A percentile compares a stretch with the other conserved stretches of the same genome.
Evolutionary conservation across 257 asterid genomes (phyloP).

Genomic region (Mitragyna speciosa): DNA sequence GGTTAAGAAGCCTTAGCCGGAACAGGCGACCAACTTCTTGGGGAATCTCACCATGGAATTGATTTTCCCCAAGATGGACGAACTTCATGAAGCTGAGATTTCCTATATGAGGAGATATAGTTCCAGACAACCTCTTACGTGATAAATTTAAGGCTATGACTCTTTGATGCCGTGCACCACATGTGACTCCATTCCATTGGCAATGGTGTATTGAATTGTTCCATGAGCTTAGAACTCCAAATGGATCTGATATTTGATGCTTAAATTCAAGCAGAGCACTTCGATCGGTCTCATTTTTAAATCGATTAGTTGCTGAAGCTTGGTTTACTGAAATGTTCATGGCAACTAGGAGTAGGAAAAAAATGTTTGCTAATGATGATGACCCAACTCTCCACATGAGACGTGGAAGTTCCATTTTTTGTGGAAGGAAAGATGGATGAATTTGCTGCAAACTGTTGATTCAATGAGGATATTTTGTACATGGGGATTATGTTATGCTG

Average conservation of each 20-base stretch:
- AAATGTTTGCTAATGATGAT: background rate
- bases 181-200: constrained; percentile 28
- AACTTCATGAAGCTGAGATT: constrained; percentile 31
- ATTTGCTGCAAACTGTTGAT: too few relatives aligned
- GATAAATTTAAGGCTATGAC: constrained; percentile 22
- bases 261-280: background rate
- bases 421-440: too few relatives aligned
- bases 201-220: constrained; percentile 15
- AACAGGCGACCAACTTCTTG: constrained; percentile 29
- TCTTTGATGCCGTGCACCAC: constrained; percentile 21
- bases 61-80: constrained; percentile 23
- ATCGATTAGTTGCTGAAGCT: background rate
- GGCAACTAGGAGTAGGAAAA: background rate
- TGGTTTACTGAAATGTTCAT: background rate
- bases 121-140: constrained; percentile 27
- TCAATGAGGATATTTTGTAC: too few relatives aligned
- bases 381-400: background rate
- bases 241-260: background rate
- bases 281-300: background rate
- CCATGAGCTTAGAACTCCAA: background rate
- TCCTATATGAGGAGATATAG: constrained; percentile 36
- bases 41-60: constrained; percentile 30
- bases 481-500: too few relatives aligned
- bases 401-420: too few relatives aligned
- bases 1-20: constrained; percentile 5